Percentiles rank a stretch among this genome's conserved stretches.
These are phyloP conservation scores for Acanthamoeba lugdunensis DNA, from an alignment of 208 protist species.

Conservation along the genomic window DNA sequence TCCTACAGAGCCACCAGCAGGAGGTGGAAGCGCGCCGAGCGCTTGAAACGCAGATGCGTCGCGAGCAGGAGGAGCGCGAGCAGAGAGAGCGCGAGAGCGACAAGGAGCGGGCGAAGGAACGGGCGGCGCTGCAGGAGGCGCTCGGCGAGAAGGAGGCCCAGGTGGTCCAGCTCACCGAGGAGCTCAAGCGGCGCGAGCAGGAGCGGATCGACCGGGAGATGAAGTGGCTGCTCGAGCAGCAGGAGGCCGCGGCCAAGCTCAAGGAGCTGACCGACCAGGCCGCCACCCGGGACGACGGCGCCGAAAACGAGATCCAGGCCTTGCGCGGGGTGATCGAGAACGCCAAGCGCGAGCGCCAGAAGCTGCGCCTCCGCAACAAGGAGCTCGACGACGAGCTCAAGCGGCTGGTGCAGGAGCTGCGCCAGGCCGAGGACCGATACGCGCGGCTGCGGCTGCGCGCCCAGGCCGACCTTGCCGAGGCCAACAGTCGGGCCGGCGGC, in stretches of 20 bases:
- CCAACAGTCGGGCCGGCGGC: not conserved
- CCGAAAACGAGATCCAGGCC: not conserved
- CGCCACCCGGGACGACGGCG: not conserved
- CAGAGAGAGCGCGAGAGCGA: not conserved
- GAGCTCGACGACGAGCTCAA: not conserved
- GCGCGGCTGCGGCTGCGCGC: not conserved
- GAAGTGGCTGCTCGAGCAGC: slow-evolving; percentile 29
- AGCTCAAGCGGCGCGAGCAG: not conserved
- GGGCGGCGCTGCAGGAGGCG: not conserved
- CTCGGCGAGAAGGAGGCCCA: slow-evolving; percentile 17
- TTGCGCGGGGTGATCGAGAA: not conserved
- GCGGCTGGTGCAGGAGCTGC: slow-evolving; percentile 32
- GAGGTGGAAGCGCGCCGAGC: not conserved
- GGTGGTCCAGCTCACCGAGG: not conserved
- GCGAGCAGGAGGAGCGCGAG: not conserved
- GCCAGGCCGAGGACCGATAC: not conserved
- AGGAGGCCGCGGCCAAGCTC: not conserved
- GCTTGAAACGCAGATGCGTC: slow-evolving; percentile 48
- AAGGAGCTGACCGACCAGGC: not conserved
- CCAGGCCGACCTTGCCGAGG: not conserved
- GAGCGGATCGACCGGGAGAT: slow-evolving; percentile 16
- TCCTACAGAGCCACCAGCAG: not conserved
- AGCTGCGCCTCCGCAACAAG: slow-evolving; percentile 17
- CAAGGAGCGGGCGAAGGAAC: not conserved
- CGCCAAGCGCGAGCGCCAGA: not conserved